A percentile compares a stretch with the other conserved stretches of the same genome.
Conservation (phyloP, 805 yeast genomes). For the Nematodospora valgi region DNA sequence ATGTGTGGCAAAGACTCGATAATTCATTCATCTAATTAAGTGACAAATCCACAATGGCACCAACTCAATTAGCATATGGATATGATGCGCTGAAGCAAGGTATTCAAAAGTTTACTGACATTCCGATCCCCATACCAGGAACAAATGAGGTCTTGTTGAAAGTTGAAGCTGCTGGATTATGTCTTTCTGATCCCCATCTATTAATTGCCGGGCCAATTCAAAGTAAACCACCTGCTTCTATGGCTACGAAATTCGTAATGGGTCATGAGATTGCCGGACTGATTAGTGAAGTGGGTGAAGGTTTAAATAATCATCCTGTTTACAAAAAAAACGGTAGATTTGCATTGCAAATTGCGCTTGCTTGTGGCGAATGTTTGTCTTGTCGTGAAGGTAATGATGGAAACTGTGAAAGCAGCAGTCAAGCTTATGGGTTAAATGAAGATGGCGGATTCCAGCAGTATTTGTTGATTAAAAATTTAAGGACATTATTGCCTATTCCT, state of each 20-base stretch:
- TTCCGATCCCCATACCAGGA: conserved; percentile 30
- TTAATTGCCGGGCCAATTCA: conserved; percentile 18
- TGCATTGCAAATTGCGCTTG: conserved; percentile 23
- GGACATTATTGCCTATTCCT: conserved; percentile 36
- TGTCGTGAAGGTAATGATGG: conserved; percentile 37
- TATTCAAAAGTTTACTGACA: conserved; percentile 23
- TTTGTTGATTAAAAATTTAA: conserved; percentile 31
- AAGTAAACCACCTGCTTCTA: conserved; percentile 15
- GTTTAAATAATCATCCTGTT: conserved; percentile 17
- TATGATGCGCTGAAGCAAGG: conserved; percentile 22
- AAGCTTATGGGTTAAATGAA: conserved; percentile 32
- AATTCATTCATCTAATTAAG: too few relatives aligned
- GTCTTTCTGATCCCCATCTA: conserved; percentile 42
- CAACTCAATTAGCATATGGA: conserved; percentile 31
- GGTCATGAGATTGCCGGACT: conserved; percentile 45
- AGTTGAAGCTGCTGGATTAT: conserved; percentile 43
- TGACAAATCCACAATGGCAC: background rate
- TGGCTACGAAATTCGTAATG: conserved; percentile 30
- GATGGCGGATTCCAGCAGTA: conserved; percentile 44
- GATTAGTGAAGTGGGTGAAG: conserved; percentile 28
- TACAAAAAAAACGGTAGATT: conserved; percentile 29
- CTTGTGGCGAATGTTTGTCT: conserved; percentile 33
- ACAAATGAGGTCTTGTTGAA: conserved; percentile 30
- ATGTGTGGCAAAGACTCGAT: too few relatives aligned
- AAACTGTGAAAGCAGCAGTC: conserved; percentile 19